Percentiles rank a stretch among this genome's conserved stretches.
Conservation (phyloP, 2,329 filamentous ascomycete genomes). For the Domatiomyces globalis region DNA sequence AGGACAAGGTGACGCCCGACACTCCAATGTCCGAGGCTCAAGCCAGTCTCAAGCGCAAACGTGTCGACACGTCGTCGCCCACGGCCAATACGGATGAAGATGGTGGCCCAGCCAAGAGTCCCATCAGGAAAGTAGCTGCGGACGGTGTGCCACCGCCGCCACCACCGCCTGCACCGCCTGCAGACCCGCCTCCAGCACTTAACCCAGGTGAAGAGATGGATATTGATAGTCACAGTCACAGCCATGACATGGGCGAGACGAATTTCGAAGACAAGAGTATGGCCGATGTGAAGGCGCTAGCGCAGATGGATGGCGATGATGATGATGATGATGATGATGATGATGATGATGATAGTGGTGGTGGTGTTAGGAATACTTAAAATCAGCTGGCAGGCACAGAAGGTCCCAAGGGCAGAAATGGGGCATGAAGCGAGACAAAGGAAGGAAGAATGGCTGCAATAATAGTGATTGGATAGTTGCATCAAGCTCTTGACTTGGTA, state of each 20-base stretch:
- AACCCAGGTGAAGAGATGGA: slow-evolving; percentile 14
- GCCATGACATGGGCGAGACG: slow-evolving; percentile 6
- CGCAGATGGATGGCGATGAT: slow-evolving; percentile 15
- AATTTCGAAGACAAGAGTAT: slow-evolving; percentile 18
- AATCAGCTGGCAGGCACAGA: neutral
- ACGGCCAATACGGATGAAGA: slow-evolving; percentile 14
- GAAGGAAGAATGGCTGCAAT: neutral
- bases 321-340: slow-evolving; percentile 6
- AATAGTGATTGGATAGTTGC: neutral
- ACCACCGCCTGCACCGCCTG: slow-evolving; percentile 18
- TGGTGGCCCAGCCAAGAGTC: slow-evolving; percentile 10
- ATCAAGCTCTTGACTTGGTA: neutral
- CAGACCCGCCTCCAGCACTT: slow-evolving; percentile 13
- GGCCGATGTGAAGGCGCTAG: slow-evolving; percentile 18
- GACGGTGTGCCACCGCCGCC: slow-evolving; percentile 20
- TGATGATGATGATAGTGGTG: neutral
- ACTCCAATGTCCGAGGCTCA: slow-evolving; percentile 17
- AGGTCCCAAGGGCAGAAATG: neutral
- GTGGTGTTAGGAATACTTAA: neutral
- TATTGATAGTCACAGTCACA: slow-evolving; percentile 4
- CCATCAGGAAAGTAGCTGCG: slow-evolving; percentile 11
- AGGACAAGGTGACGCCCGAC: slow-evolving; percentile 31
- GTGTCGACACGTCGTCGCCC: slow-evolving; percentile 22
- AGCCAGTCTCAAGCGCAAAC: slow-evolving; percentile 48
- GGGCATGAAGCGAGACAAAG: neutral